Conservation (phyloP, 345 rosid genomes). For the Acer campestre region DNA sequence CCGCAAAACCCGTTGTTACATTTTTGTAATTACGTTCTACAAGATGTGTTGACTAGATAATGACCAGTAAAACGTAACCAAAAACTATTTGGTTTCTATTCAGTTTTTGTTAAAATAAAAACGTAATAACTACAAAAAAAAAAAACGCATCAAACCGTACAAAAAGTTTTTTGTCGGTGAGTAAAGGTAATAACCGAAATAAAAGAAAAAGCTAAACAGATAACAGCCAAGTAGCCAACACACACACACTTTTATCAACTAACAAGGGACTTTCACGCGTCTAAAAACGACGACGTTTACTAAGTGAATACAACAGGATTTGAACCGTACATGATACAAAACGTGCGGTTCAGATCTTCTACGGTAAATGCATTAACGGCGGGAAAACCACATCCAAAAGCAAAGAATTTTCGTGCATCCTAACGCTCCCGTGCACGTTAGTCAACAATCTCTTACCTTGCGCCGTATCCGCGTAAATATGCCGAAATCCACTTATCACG, state of each 20-base stretch:
- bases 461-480: background rate
- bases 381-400: no score
- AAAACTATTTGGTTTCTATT: no score
- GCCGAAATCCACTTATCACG: background rate
- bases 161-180: background rate
- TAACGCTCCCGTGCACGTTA: background rate
- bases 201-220: background rate
- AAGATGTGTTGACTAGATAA: no score
- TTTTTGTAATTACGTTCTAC: no score
- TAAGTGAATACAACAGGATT: background rate
- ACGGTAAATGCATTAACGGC: background rate
- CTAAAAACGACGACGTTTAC: background rate
- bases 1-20: no score
- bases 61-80: no score
- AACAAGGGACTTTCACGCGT: background rate
- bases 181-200: no score
- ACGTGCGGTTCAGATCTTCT: constrained; percentile 3
- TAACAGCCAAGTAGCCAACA: background rate
- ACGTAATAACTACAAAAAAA: no score
- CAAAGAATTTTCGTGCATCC: background rate
- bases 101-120: no score
- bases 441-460: constrained; percentile 6
- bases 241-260: background rate
- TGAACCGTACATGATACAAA: background rate
- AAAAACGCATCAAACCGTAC: no score